Base-by-base conservation (phyloP, 768 basidiomycete species). In the Leucosporidium creatinivorum region DNA sequence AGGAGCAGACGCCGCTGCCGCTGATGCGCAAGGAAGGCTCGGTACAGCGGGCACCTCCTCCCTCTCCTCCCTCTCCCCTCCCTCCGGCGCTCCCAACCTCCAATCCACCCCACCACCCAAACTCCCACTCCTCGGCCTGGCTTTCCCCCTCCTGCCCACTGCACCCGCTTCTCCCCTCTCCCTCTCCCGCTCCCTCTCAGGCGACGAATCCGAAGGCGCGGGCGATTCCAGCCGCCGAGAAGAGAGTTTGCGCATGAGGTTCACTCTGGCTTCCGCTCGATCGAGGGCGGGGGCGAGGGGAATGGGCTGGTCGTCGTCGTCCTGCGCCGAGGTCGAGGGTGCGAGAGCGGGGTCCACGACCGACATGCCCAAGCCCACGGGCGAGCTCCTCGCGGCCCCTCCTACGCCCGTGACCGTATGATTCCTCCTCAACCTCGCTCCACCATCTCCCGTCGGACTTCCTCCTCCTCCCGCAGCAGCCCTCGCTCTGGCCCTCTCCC, bases 221-320 rank as follows among this genome's bases (percentile, higher is more conserved):
- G 67, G 52, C 19, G 18, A 56, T 17, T 54, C 73, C 28, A 75
- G 51, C 18, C 70, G 36, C 10, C 75, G 26, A 28, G 67, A 68
- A 19, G 69, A 71, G 3, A 76, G 58, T 49, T 76, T 76, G 28
- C 75, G 66, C 61, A 76, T 76, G 26, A 76, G 52, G 65, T 76
- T 76, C 17, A 65, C 59, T n/a, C 75, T 52, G 12, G 75, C 75
- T 26, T 68, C 70, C 36, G 56, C 62, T 4, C 74, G 47, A 44
- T 67, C 66, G 21, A 51, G 26, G 21, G 17, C n/a, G 30, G 36
- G 28, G 10, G 28, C 66, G 21, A 51, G 26, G 21, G 17, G 19
- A 36, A 48, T 33, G 10, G 28, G 50, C 23, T 36, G n/a, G 44
- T 54, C 50, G 48, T 18, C 50, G 48, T 18, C 48, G 17, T 63